A percentile compares a stretch with the other conserved stretches of the same genome.
Conservation (phyloP, 2,329 filamentous ascomycete species). For the Penicillium brasilianum region DNA sequence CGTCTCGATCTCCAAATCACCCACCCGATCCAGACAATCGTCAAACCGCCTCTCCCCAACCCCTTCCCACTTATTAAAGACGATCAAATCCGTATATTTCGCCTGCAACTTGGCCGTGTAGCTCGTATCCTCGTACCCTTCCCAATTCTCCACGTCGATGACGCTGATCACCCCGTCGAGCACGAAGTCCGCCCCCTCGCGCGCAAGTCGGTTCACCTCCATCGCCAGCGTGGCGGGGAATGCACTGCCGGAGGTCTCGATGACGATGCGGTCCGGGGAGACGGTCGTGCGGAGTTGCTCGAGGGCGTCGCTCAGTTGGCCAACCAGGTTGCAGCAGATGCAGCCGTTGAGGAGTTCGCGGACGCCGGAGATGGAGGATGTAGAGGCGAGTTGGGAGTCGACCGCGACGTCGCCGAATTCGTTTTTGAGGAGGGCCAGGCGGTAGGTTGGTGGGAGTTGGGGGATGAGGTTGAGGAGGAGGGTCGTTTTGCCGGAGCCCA, state of each 20-base stretch:
- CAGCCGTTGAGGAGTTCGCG: conserved; percentile 94
- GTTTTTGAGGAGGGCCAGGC: conserved; percentile 93
- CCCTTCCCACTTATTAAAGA: conserved; percentile 91
- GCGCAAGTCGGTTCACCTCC: conserved; percentile 79
- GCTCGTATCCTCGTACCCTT: conserved; percentile 87
- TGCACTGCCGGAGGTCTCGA: conserved; percentile 89
- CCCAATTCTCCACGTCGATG: conserved; percentile 94
- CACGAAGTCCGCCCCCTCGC: conserved; percentile 67
- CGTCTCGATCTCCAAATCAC: conserved; percentile 78
- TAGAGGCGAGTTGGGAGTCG: conserved; percentile 87
- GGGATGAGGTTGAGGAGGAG: conserved; percentile 92
- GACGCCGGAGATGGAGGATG: conserved; percentile 82
- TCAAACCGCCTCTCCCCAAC: conserved; percentile 77
- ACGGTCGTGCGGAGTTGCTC: conserved; percentile 68
- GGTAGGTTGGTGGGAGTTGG: conserved; percentile 85
- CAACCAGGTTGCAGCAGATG: conserved; percentile 98
- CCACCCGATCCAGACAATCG: conserved; percentile 75
- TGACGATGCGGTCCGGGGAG: conserved; percentile 80
- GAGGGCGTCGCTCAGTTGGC: conserved; percentile 82
- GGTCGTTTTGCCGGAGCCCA: conserved; percentile 95
- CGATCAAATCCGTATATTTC: conserved; percentile 84
- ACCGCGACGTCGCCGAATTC: conserved; percentile 95
- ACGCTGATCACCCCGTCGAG: conserved; percentile 89
- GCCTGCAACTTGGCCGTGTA: conserved; percentile 90
- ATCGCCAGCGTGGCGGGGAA: conserved; percentile 89